phyloP scores from a whole-genome alignment of 2,329 filamentous ascomycete species.

The Pestalotiopsis sp. region DNA sequence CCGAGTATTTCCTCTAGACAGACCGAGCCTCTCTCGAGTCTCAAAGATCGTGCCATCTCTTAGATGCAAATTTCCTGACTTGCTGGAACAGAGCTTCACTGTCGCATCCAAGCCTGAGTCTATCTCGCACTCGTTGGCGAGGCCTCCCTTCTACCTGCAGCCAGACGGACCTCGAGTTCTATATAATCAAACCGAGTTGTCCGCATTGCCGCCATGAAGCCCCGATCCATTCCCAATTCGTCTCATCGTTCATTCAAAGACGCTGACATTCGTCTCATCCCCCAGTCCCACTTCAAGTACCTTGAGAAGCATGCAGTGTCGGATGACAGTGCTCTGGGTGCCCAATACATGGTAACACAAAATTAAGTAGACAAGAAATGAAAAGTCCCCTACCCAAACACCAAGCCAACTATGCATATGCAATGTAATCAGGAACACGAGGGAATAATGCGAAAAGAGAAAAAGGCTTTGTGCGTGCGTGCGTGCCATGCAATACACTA shows the following conservation, averaged over 20 bases:
- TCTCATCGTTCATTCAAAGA: neutral
- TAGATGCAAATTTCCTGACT: neutral
- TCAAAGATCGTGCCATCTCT: neutral
- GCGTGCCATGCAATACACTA: neutral
- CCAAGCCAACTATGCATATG: conserved; percentile 5
- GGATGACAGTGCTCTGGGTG: neutral
- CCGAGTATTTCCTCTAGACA: neutral
- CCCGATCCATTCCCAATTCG: neutral
- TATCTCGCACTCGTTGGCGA: neutral
- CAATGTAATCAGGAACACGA: neutral
- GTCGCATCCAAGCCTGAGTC: neutral
- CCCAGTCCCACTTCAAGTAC: neutral
- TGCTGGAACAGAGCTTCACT: neutral
- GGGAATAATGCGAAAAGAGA: neutral
- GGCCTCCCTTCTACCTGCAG: neutral
- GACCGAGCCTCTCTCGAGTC: neutral
- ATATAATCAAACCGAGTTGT: neutral
- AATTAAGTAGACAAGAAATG: neutral
- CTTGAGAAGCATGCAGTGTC: neutral
- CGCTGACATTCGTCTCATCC: neutral
- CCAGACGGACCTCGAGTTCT: too few relatives aligned
- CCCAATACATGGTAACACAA: neutral
- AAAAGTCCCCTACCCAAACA: neutral
- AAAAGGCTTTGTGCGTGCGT: neutral
- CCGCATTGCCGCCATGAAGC: neutral